These are phyloP conservation scores for Earliella scabrosa DNA, from an alignment of 1,284 basidiomycete genomes.

Conservation along the genomic window DNA sequence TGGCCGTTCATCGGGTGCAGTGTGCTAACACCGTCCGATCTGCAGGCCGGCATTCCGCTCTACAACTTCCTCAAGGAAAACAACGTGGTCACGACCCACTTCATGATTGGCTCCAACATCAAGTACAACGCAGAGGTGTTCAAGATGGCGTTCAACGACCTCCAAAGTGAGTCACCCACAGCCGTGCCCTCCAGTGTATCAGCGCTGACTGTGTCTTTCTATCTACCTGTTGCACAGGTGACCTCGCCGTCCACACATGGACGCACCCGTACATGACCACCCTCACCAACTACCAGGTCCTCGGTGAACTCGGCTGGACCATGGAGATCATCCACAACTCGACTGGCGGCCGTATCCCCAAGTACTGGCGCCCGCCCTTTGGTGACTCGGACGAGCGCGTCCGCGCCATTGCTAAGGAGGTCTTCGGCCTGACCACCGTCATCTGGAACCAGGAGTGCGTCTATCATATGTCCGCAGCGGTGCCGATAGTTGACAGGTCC, in stretches of 20 bases:
- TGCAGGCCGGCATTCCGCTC: constrained; percentile 41
- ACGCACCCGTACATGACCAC: constrained; percentile 85
- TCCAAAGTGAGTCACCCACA: constrained; percentile 35
- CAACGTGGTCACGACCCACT: constrained; percentile 73
- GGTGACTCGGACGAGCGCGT: constrained; percentile 80
- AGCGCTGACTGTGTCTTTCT: background rate
- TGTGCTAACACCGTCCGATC: background rate
- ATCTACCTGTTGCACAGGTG: constrained; percentile 38
- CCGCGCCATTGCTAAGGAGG: constrained; percentile 70
- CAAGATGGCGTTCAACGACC: constrained; percentile 50
- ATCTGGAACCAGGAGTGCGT: constrained; percentile 83
- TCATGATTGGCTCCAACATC: constrained; percentile 83
- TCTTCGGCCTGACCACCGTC: constrained; percentile 72
- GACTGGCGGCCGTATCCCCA: constrained; percentile 73
- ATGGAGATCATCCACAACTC: constrained; percentile 83
- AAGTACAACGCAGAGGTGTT: constrained; percentile 59
- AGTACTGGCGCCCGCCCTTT: constrained; percentile 80
- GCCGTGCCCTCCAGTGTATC: background rate
- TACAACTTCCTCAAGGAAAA: constrained; percentile 65
- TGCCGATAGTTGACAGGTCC: background rate
- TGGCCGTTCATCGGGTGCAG: background rate
- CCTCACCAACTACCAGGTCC: constrained; percentile 65
- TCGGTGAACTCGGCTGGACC: constrained; percentile 86
- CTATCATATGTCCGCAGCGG: background rate
- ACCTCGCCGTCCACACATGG: constrained; percentile 83